A percentile compares a stretch with the other conserved stretches of the same genome.
Conservation (phyloP, 2,329 filamentous ascomycete genomes). For the Monilinia aucupariae region DNA sequence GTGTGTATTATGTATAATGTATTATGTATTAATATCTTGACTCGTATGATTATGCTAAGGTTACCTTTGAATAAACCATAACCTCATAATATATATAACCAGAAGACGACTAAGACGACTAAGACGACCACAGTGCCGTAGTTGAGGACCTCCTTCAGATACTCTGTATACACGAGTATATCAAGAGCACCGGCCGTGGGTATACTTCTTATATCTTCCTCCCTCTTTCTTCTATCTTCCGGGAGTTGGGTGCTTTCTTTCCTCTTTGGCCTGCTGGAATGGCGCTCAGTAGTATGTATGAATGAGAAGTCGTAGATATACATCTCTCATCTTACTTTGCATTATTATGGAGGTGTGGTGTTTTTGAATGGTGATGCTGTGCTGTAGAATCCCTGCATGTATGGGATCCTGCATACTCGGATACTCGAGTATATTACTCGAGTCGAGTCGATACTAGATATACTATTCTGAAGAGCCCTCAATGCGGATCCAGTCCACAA, state of each 20-base stretch:
- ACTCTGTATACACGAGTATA: no score
- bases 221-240: not conserved
- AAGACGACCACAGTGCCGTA: no score
- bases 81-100: no score
- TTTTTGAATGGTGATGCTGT: conserved; percentile 1
- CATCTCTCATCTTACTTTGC: not conserved
- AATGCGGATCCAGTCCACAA: not conserved
- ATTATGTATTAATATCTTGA: no score
- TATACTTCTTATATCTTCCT: not conserved
- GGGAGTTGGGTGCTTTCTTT: no score
- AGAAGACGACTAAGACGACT: not conserved
- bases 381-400: not conserved
- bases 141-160: conserved; percentile 6
- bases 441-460: no score
- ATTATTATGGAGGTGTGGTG: not conserved
- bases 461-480: not conserved
- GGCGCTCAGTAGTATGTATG: not conserved
- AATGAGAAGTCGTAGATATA: not conserved
- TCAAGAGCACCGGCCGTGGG: not conserved
- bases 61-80: no score
- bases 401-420: conserved; percentile 11
- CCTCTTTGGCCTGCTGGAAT: no score
- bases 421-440: no score
- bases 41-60: no score
- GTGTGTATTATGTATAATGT: not conserved